Evolutionary conservation across 176 grass and related monocot genomes (phyloP).

Genomic region (Tillandsia fasciculata): DNA sequence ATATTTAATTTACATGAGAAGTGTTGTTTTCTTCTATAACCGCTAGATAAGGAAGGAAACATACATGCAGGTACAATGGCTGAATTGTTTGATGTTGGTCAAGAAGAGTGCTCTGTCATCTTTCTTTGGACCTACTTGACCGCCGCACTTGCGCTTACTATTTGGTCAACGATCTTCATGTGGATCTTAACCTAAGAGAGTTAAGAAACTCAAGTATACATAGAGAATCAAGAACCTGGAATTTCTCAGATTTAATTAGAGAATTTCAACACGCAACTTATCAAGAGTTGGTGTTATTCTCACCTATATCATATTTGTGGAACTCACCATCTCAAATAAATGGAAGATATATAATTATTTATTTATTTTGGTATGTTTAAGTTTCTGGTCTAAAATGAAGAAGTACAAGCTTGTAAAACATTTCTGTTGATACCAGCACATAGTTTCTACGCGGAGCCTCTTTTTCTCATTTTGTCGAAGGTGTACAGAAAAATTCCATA

Average conservation of each 20-base stretch:
- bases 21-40: neutral
- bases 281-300: neutral
- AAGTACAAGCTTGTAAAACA: no score
- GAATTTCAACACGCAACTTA: neutral
- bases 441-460: no score
- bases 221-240: neutral
- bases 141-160: slow-evolving; percentile 34
- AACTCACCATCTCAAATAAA: no score
- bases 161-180: slow-evolving; percentile 60
- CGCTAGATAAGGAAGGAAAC: neutral
- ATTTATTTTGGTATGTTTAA: no score
- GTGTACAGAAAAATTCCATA: no score
- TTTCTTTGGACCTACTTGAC: slow-evolving; percentile 58
- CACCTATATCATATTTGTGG: no score
- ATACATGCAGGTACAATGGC: slow-evolving; percentile 39
- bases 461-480: no score
- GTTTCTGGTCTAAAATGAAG: no score
- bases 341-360: no score
- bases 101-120: slow-evolving; percentile 50
- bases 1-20: neutral
- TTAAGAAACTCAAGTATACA: no score
- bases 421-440: no score
- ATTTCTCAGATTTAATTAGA: neutral
- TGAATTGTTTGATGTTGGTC: slow-evolving; percentile 42
- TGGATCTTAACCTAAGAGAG: slow-evolving; percentile 29